Evolutionary conservation across 805 yeast species (phyloP), one percentile per base, ranked within the genome.

Genomic region (Ogataea naganishii): DNA sequence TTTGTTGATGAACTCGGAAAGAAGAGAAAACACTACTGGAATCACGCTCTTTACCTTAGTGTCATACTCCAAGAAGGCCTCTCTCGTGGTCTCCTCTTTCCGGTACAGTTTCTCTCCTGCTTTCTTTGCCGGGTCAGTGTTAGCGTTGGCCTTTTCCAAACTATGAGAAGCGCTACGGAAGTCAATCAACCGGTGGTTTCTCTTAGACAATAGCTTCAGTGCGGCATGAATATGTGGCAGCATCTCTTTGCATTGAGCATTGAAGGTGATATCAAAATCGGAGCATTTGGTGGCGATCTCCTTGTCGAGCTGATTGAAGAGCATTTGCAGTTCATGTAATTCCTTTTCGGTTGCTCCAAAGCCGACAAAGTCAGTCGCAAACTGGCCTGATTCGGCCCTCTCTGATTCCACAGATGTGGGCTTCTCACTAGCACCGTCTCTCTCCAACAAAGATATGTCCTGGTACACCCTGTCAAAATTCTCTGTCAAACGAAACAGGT

Each of bases 1-100:
- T 30, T 55, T 53, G 26, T 60, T 66, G 8, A 70, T 46, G 35
- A 69, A 70, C 39, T 72, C 79, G 20, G 71, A 69, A 26, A 70
- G 40, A 12, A 62, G 56, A 3, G 55, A 49, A 27, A 67, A 43
- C 4, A 61, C 56, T 38, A 68, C 71, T 1, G 79, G 79, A 6
- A 69, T 46, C 3, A 64, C 41, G 4, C 59, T 26, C 28, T 55
- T 57, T n/a, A 60, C 44, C 31, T 64, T 66, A 14, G 51, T 53
- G 38, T 66, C 64, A 13, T 64, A 38, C 14, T 58, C 58, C 11
- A 43, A 40, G 35, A 49, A 68, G 5, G 52, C 43, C 5, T 38
- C 35, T 15, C 50, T 50, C 8, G 52, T 44, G 14, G 51, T 56
- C n/a, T 50, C 49, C 13, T 49, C 51, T n/a, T n/a, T n/a, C n/a